Evolutionary conservation across 306 rosid genomes (phyloP).

Genomic region (Vigna reflexopilosa): DNA sequence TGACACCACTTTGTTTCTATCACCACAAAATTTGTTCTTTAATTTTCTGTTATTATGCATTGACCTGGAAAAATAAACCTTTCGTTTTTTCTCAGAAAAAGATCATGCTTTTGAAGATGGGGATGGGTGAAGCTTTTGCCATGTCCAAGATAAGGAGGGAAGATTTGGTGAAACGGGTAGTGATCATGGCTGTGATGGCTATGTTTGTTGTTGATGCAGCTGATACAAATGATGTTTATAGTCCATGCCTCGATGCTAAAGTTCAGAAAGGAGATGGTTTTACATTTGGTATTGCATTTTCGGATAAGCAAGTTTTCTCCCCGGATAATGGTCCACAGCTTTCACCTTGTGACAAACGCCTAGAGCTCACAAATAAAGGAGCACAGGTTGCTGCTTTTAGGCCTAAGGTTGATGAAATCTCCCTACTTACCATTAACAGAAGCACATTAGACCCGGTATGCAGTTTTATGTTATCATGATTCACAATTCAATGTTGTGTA

Average conservation of each 20-base stretch:
- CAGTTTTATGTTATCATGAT: not conserved
- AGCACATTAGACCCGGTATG: slow-evolving; percentile 53
- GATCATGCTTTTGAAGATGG: slow-evolving; percentile 37
- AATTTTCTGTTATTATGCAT: slow-evolving; percentile 9
- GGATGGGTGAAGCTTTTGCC: slow-evolving; percentile 40
- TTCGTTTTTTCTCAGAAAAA: not conserved
- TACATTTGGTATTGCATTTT: slow-evolving; percentile 77
- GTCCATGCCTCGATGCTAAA: slow-evolving; percentile 81
- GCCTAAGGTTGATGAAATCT: slow-evolving; percentile 80
- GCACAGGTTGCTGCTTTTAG: slow-evolving; percentile 71
- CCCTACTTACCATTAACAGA: slow-evolving; percentile 64
- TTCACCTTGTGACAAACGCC: slow-evolving; percentile 88
- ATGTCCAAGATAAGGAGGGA: slow-evolving; percentile 31
- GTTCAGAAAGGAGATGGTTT: slow-evolving; percentile 79
- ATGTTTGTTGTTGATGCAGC: slow-evolving; percentile 52
- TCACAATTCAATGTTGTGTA: slow-evolving; percentile 1
- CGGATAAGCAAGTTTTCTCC: slow-evolving; percentile 58
- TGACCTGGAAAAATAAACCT: not conserved
- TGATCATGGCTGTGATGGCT: slow-evolving; percentile 35
- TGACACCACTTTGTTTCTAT: slow-evolving; percentile 51
- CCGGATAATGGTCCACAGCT: slow-evolving; percentile 68
- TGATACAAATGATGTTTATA: slow-evolving; percentile 68
- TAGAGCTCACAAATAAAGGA: slow-evolving; percentile 46
- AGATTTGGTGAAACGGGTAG: slow-evolving; percentile 21
- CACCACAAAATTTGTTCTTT: slow-evolving; percentile 42